phyloP scores from a whole-genome alignment of 2,329 filamentous ascomycete species.

The Fusarium sambucinum region DNA sequence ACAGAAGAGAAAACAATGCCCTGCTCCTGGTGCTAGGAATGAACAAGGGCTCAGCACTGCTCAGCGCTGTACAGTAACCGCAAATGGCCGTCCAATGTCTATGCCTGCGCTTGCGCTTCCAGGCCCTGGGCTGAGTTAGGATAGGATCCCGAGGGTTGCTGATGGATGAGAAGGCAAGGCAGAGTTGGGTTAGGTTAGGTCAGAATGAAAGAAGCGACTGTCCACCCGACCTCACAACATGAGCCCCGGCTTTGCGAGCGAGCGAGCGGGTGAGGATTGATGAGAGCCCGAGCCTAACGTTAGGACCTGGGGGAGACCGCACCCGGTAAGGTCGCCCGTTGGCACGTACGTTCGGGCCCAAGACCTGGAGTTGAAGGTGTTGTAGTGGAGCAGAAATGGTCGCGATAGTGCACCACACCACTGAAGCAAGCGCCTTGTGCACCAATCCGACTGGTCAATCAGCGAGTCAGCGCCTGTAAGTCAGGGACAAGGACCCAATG shows the following conservation, averaged over 20 bases:
- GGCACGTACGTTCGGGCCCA: constrained; percentile 25
- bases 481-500: constrained; percentile 36
- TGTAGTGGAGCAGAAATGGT: constrained; percentile 35
- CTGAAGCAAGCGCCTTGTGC: constrained; percentile 54
- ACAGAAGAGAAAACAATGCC: constrained; percentile 42
- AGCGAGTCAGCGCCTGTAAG: constrained; percentile 51
- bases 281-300: not conserved
- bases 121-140: constrained; percentile 42
- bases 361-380: constrained; percentile 26
- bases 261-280: not conserved
- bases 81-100: constrained; percentile 13
- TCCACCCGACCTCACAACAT: constrained; percentile 5
- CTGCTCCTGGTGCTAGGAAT: constrained; percentile 27
- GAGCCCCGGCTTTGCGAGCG: not conserved
- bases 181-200: constrained; percentile 17
- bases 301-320: constrained; percentile 29
- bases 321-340: constrained; percentile 41
- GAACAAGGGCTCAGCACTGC: constrained; percentile 36
- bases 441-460: constrained; percentile 52
- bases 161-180: constrained; percentile 31
- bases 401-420: constrained; percentile 48
- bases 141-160: constrained; percentile 33
- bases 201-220: constrained; percentile 35
- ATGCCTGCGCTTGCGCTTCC: constrained; percentile 39
- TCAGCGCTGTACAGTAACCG: constrained; percentile 2